Conservation (phyloP, 2,329 filamentous ascomycete genomes). For the Torrubiellomyces zombiae region DNA sequence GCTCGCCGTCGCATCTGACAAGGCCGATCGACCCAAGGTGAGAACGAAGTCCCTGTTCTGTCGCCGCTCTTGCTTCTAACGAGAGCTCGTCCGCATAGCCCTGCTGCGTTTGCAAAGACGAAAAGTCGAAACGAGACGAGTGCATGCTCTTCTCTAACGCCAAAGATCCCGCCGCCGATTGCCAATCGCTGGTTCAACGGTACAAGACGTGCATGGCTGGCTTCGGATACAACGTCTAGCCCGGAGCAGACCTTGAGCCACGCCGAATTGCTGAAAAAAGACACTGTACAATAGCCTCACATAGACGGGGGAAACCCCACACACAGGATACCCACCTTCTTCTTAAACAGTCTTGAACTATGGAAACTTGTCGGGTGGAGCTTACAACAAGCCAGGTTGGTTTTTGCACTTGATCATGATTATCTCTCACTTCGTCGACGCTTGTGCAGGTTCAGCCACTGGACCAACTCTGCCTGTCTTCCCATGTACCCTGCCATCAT, state of each 20-base stretch:
- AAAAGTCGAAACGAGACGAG: slow-evolving; percentile 85
- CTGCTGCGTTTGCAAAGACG: slow-evolving; percentile 93
- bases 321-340: slow-evolving; percentile 2
- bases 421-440: background rate
- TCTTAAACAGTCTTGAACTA: background rate
- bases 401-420: no score
- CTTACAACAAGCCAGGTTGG: no score
- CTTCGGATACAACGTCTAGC: slow-evolving; percentile 65
- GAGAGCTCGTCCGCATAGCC: slow-evolving; percentile 37
- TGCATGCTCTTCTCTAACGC: slow-evolving; percentile 96
- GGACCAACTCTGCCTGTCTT: slow-evolving; percentile 10
- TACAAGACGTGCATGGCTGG: slow-evolving; percentile 88
- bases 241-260: no score
- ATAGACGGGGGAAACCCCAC: slow-evolving; percentile 6
- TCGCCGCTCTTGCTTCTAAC: background rate
- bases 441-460: no score
- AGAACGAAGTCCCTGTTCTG: background rate
- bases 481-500: slow-evolving; percentile 13
- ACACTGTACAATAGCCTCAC: slow-evolving; percentile 12
- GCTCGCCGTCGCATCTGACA: slow-evolving; percentile 14
- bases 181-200: slow-evolving; percentile 63
- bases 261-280: no score
- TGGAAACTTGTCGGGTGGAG: no score
- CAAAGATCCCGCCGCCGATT: slow-evolving; percentile 68
- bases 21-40: slow-evolving; percentile 27